Evolutionary conservation across 176 grass and related monocot genomes (phyloP), one percentile per base, ranked within the genome.

Genomic region (Areca catechu): DNA sequence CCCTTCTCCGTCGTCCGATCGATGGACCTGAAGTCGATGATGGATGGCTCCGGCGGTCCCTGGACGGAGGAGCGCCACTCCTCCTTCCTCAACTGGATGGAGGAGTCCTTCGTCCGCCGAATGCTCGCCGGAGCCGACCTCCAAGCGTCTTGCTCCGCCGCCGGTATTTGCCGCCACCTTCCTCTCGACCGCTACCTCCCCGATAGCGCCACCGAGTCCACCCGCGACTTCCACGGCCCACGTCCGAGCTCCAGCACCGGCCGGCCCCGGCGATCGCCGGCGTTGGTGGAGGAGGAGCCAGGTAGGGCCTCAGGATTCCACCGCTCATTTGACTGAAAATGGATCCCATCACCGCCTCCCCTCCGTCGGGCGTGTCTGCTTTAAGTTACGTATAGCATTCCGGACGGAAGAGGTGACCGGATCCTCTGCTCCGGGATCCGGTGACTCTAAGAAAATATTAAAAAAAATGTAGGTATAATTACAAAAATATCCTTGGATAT

Each of bases 21-120:
- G 34, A 65, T 65, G 62, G 48, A 65, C n/a, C 19, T 24, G 4
- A 25, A 52, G 48, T 5, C 5, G 34, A 49, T 52, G 49, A 50
- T 20, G 62, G 19, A 17, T 4, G 62, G 48, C 23, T 27, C 22
- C 62, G 49, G 48, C 15, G 34, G 34, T 43, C 34, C 7, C 20
- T 65, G 62, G 62, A 65, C 62, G 62, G 62, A 52, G 49, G 48
- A 52, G 62, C 62, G 23, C 1, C 62, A 65, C 62, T 10, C 9
- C 49, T 65, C 62, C 62, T 65, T 65, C 62, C 62, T 65, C 49
- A 65, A 27, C 49, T 51, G 62, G 47, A 19, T 65, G 48, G 49
- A 65, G 49, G 62, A 65, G 49, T 65, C 62, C 15, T 52, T 65
- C 10, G 48, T 65, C 18, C 49, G 62, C 20, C 47, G 62, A 16